Percentiles rank a stretch among this genome's conserved stretches.
Evolutionary conservation across 371 early-diverging fungal genomes (phyloP).

Genomic region (Catenaria anguillulae): DNA sequence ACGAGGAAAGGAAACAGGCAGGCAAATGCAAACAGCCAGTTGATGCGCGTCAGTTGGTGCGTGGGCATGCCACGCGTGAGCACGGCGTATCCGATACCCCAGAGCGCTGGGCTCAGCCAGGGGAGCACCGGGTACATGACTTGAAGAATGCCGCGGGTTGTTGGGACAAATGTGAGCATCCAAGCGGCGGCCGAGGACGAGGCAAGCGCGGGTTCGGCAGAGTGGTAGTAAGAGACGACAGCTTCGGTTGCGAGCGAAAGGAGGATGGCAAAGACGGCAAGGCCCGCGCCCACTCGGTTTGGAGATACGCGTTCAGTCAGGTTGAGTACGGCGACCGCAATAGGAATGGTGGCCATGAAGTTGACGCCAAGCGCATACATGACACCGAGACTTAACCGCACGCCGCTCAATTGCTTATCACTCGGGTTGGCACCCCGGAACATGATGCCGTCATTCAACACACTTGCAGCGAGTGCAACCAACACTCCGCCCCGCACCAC

Average conservation of each 20-base stretch:
- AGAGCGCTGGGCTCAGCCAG: constrained; percentile 1
- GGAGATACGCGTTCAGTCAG: too few relatives aligned
- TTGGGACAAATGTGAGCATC: background rate
- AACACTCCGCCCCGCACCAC: background rate
- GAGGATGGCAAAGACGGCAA: background rate
- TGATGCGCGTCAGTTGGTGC: background rate
- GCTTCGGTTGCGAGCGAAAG: background rate
- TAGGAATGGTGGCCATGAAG: background rate
- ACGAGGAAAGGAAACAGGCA: background rate
- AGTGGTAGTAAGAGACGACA: background rate
- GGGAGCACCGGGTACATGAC: constrained; percentile 4
- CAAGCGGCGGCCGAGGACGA: background rate
- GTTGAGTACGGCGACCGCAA: background rate
- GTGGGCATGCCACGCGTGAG: too few relatives aligned
- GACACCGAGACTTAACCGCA: background rate
- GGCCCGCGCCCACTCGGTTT: too few relatives aligned
- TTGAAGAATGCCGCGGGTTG: background rate
- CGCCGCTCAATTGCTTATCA: background rate
- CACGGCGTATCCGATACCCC: constrained; percentile 1
- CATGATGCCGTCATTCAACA: constrained; percentile 7
- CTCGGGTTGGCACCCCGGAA: constrained; percentile 2
- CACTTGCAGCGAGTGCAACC: background rate
- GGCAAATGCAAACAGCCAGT: background rate
- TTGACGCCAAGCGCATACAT: constrained; percentile 1
- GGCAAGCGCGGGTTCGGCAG: background rate